phyloP scores from a whole-genome alignment of 768 basidiomycete genomes.

The Naganishia vaughanmartiniae region DNA sequence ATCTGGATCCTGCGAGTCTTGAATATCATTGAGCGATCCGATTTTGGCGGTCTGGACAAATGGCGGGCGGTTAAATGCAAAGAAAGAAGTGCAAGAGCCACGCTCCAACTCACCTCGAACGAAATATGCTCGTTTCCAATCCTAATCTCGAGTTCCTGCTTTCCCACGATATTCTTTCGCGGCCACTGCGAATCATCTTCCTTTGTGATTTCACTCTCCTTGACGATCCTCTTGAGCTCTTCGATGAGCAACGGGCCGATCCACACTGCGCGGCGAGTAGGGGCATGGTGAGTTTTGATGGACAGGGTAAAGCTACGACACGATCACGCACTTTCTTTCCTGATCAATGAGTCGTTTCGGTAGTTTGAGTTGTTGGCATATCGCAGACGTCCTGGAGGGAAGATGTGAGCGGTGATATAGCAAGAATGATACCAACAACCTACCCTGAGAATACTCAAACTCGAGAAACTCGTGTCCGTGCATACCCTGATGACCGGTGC shows the following conservation, averaged over 20 bases:
- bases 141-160: conserved; percentile 95
- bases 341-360: conserved; percentile 91
- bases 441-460: conserved; percentile 93
- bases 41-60: conserved; percentile 86
- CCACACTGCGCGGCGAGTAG: conserved; percentile 68
- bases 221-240: conserved; percentile 90
- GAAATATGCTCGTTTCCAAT: conserved; percentile 92
- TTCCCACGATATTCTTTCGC: conserved; percentile 97
- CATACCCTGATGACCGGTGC: conserved; percentile 97
- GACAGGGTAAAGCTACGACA: background rate
- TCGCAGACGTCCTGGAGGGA: conserved; percentile 63
- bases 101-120: conserved; percentile 69
- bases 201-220: conserved; percentile 89
- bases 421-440: conserved; percentile 16
- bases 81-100: background rate
- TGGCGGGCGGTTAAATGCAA: background rate
- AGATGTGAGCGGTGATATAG: background rate
- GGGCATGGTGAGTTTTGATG: background rate
- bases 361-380: conserved; percentile 99
- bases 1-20: conserved; percentile 95
- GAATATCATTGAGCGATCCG: conserved; percentile 91
- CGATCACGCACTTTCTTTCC: conserved; percentile 85
- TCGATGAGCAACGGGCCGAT: conserved; percentile 86
- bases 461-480: conserved; percentile 98
- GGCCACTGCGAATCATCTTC: conserved; percentile 99